phyloP scores from a whole-genome alignment of 352 stramenopile species.

The Pythium rhizo-oryzae region DNA sequence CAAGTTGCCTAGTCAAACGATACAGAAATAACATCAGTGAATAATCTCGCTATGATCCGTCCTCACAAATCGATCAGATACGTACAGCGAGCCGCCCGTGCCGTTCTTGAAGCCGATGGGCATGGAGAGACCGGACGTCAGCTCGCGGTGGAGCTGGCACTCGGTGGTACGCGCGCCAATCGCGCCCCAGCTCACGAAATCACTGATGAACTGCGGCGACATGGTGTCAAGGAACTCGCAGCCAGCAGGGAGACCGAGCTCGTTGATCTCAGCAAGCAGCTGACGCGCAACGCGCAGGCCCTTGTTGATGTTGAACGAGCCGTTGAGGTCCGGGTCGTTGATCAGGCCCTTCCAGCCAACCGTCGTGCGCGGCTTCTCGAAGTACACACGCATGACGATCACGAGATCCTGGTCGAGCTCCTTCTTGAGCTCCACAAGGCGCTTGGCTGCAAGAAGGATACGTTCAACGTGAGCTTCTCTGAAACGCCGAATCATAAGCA shows the following conservation, averaged over 20 bases:
- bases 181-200: slow-evolving; percentile 88
- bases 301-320: slow-evolving; percentile 94
- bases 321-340: slow-evolving; percentile 90
- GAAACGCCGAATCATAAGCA: not conserved
- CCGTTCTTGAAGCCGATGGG: slow-evolving; percentile 93
- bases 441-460: slow-evolving; percentile 38
- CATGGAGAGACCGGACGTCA: slow-evolving; percentile 90
- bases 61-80: not conserved
- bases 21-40: not conserved
- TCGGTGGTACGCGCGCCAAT: slow-evolving; percentile 92
- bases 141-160: slow-evolving; percentile 89
- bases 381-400: slow-evolving; percentile 92
- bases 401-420: slow-evolving; percentile 82
- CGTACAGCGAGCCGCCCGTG: slow-evolving; percentile 78
- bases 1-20: slow-evolving; percentile 51
- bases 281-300: slow-evolving; percentile 81
- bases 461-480: not conserved
- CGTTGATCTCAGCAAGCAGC: slow-evolving; percentile 86
- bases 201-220: slow-evolving; percentile 90
- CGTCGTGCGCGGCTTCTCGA: slow-evolving; percentile 90
- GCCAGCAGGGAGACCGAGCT: slow-evolving; percentile 79
- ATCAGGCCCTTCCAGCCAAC: slow-evolving; percentile 92
- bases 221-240: slow-evolving; percentile 92
- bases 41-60: not conserved
- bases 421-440: slow-evolving; percentile 68